Percentiles rank a stretch among this genome's conserved stretches.
These are phyloP conservation scores for Penicillium verrucosum DNA, from an alignment of 2,329 filamentous ascomycete genomes.

Conservation along the genomic window DNA sequence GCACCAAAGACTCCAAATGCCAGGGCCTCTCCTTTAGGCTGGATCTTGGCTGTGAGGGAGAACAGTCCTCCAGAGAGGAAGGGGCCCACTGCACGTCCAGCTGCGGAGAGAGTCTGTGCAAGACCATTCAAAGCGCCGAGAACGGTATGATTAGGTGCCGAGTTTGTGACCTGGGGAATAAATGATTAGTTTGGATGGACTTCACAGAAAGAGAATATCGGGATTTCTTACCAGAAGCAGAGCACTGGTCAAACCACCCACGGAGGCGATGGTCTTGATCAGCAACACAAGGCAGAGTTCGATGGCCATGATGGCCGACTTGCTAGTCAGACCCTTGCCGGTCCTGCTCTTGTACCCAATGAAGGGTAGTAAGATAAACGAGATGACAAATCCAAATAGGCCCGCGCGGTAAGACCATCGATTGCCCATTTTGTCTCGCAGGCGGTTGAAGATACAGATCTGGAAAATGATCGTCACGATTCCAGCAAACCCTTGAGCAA, in stretches of 20 bases:
- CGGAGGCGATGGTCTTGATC: slow-evolving; percentile 84
- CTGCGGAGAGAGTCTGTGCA: slow-evolving; percentile 88
- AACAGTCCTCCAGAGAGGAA: slow-evolving; percentile 86
- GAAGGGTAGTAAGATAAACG: slow-evolving; percentile 85
- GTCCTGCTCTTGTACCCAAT: slow-evolving; percentile 70
- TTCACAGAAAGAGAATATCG: background rate
- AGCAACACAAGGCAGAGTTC: slow-evolving; percentile 79
- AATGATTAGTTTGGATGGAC: background rate
- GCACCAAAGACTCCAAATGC: slow-evolving; percentile 87
- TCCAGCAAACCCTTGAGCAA: slow-evolving; percentile 81
- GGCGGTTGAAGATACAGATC: slow-evolving; percentile 73
- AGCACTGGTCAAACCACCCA: slow-evolving; percentile 85
- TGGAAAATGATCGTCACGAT: slow-evolving; percentile 87
- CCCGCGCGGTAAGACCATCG: slow-evolving; percentile 77
- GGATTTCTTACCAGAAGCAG: slow-evolving; percentile 68
- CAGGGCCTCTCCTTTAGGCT: slow-evolving; percentile 77
- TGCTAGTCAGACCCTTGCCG: slow-evolving; percentile 58
- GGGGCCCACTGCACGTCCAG: slow-evolving; percentile 81
- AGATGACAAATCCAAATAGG: slow-evolving; percentile 73
- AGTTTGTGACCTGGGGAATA: slow-evolving; percentile 75
- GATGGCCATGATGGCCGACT: slow-evolving; percentile 69
- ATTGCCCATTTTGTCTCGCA: slow-evolving; percentile 79
- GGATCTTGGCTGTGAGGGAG: slow-evolving; percentile 68
- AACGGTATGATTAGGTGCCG: slow-evolving; percentile 77
- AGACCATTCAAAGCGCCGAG: slow-evolving; percentile 89